Conservation (phyloP, 2,329 filamentous ascomycete genomes). For the Exophiala mesophila region DNA sequence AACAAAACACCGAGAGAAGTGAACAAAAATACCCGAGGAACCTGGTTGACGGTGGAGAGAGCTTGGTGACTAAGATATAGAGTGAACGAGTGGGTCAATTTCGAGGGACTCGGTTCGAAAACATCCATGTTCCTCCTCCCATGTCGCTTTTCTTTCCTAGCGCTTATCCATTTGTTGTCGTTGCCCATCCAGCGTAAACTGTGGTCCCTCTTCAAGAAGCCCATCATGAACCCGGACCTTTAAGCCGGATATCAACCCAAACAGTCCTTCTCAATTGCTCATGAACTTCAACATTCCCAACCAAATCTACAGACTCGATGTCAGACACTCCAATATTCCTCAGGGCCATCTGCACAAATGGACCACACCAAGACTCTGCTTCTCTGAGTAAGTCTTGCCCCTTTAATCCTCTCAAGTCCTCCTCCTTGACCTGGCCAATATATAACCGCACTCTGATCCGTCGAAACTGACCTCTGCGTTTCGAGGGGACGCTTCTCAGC, state of each 20-base stretch:
- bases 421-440: constrained; percentile 2
- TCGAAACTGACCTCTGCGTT: constrained; percentile 6
- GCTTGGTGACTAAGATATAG: no score
- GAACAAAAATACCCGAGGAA: no score
- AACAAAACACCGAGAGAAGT: no score
- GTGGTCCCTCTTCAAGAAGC: not conserved
- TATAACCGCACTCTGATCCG: constrained; percentile 11
- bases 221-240: no score
- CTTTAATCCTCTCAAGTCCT: not conserved
- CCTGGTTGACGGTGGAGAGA: no score
- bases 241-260: constrained; percentile 3
- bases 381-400: constrained; percentile 6
- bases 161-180: no score
- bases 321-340: constrained; percentile 8
- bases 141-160: no score
- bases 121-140: no score
- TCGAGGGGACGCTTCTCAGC: constrained; percentile 5
- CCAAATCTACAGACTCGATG: constrained; percentile 3
- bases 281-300: constrained; percentile 5
- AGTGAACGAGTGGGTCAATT: no score
- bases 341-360: constrained; percentile 13
- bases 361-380: constrained; percentile 10
- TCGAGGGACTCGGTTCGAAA: no score
- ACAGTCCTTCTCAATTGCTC: constrained; percentile 4
- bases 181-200: no score